These are phyloP conservation scores for Medicago lupulina DNA, from an alignment of 306 rosid genomes.

Conservation along the genomic window DNA sequence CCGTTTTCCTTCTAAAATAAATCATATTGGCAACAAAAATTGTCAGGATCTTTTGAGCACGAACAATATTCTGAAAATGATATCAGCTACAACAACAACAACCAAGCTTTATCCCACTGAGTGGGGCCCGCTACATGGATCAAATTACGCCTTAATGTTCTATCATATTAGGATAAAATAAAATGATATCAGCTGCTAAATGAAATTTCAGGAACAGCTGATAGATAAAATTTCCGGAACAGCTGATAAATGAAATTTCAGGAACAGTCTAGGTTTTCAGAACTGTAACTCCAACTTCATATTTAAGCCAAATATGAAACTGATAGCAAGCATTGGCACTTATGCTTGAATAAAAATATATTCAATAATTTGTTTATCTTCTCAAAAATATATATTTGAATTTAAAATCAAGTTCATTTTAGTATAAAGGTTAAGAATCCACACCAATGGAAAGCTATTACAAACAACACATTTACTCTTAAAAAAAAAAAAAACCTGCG, in stretches of 20 bases:
- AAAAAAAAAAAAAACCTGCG: not conserved
- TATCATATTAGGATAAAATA: not conserved
- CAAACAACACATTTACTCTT: conserved; percentile 16
- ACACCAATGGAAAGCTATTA: conserved; percentile 16
- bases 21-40: conserved; percentile 32
- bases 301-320: conserved; percentile 1
- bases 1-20: conserved; percentile 72
- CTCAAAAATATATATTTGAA: conserved; percentile 1
- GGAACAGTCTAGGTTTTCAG: conserved; percentile 9
- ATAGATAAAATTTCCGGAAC: conserved; percentile 25
- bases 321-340: conserved; percentile 9
- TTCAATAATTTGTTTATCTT: conserved; percentile 28
- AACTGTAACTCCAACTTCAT: conserved; percentile 27
- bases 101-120: too few species aligned
- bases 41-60: conserved; percentile 37
- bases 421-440: conserved; percentile 9
- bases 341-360: not conserved
- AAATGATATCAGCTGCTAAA: conserved; percentile 7
- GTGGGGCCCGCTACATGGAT: too few species aligned
- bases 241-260: conserved; percentile 23
- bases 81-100: not conserved
- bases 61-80: conserved; percentile 14
- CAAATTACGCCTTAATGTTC: too few species aligned
- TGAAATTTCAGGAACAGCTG: conserved; percentile 5
- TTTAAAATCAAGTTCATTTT: conserved; percentile 14